Evolutionary conservation across 768 basidiomycete species (phyloP).

Genomic region (Phylloporus arenicola): DNA sequence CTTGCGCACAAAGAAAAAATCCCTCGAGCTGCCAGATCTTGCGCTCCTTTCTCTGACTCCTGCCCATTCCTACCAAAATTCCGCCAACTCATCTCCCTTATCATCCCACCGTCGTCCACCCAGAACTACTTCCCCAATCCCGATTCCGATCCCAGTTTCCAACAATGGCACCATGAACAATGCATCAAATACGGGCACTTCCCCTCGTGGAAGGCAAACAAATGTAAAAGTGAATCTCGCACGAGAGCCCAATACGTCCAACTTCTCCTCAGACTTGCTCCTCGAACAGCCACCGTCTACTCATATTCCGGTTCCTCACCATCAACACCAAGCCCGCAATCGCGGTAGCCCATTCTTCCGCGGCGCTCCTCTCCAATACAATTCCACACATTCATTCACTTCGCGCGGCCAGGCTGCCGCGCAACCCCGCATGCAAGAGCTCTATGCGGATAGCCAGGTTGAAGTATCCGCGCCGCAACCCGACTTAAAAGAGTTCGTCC

Average conservation of each 20-base stretch:
- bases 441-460: slow-evolving; percentile 36
- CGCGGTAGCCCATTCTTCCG: slow-evolving; percentile 33
- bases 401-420: slow-evolving; percentile 30
- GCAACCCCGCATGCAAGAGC: slow-evolving; percentile 42
- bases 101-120: slow-evolving; percentile 36
- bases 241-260: slow-evolving; percentile 24
- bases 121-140: slow-evolving; percentile 45
- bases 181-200: slow-evolving; percentile 32
- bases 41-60: slow-evolving; percentile 46
- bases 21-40: slow-evolving; percentile 74
- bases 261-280: slow-evolving; percentile 36
- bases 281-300: slow-evolving; percentile 41
- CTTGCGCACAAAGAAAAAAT: slow-evolving; percentile 62
- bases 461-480: slow-evolving; percentile 24
- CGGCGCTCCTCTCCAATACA: slow-evolving; percentile 34
- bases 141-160: slow-evolving; percentile 39
- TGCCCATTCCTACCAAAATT: slow-evolving; percentile 31
- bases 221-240: slow-evolving; percentile 26
- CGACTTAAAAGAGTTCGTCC: slow-evolving; percentile 39
- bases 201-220: slow-evolving; percentile 30
- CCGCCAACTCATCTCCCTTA: slow-evolving; percentile 39
- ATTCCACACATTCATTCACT: slow-evolving; percentile 41
- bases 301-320: slow-evolving; percentile 35
- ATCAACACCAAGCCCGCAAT: slow-evolving; percentile 28
- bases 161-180: slow-evolving; percentile 36